Percentiles rank a stretch among this genome's conserved stretches.
Evolutionary conservation across 495 filamentous ascomycete genomes (phyloP).

Genomic region (Astrothelium macrocarpum): DNA sequence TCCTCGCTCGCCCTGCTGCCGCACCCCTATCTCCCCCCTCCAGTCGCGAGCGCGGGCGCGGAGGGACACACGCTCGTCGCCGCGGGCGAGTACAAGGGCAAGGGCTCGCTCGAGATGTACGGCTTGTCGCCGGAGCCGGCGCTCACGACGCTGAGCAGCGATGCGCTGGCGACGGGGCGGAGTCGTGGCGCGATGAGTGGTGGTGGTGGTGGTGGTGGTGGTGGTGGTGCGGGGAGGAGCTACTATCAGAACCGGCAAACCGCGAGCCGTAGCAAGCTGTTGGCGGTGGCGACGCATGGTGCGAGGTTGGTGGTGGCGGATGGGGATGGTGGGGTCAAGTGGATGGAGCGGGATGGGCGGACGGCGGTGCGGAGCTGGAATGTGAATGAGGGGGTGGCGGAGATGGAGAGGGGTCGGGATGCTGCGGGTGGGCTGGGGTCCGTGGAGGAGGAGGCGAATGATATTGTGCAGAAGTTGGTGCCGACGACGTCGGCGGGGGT

Average conservation of each 20-base stretch:
- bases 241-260: slow-evolving; percentile 71
- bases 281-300: slow-evolving; percentile 78
- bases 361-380: slow-evolving; percentile 70
- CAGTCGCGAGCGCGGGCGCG: slow-evolving; percentile 42
- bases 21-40: slow-evolving; percentile 49
- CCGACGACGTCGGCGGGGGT: slow-evolving; percentile 21
- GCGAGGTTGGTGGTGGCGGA: slow-evolving; percentile 78
- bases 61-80: slow-evolving; percentile 64
- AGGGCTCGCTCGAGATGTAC: slow-evolving; percentile 86
- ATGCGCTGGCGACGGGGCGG: slow-evolving; percentile 7
- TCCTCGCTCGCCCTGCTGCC: slow-evolving; percentile 69
- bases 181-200: neutral
- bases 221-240: no score
- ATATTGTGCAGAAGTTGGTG: slow-evolving; percentile 36
- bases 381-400: slow-evolving; percentile 43
- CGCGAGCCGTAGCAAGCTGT: slow-evolving; percentile 66
- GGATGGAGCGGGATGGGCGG: slow-evolving; percentile 82
- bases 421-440: slow-evolving; percentile 14
- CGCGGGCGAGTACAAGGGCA: slow-evolving; percentile 89
- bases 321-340: slow-evolving; percentile 74
- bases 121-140: slow-evolving; percentile 38
- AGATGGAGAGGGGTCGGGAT: slow-evolving; percentile 11
- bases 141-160: slow-evolving; percentile 17
- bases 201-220: neutral
- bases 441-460: slow-evolving; percentile 18